Evolutionary conservation across 148 eudicot genomes (phyloP).

Genomic region (Chenopodium album): DNA sequence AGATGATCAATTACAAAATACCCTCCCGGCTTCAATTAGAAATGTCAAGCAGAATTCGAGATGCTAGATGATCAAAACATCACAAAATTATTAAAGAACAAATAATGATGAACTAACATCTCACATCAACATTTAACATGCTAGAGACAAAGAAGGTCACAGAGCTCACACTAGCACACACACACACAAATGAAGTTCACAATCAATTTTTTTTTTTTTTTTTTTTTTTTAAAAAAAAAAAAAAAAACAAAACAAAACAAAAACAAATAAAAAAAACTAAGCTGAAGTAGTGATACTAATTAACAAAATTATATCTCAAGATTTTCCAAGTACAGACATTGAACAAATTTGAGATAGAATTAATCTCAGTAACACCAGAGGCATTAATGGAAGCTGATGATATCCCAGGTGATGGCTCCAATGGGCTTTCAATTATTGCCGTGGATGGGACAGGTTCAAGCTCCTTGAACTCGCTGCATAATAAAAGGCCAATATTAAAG

Average conservation of each 20-base stretch:
- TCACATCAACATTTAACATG: neutral
- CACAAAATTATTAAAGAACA: neutral
- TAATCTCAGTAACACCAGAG: constrained; percentile 43
- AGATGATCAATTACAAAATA: neutral
- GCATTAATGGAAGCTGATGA: constrained; percentile 32
- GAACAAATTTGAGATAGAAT: constrained; percentile 56
- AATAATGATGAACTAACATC: neutral
- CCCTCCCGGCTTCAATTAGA: neutral
- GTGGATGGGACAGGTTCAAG: constrained; percentile 57
- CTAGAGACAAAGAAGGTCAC: neutral
- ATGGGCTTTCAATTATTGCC: constrained; percentile 53
- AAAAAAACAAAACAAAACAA: neutral
- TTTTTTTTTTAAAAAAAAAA: too few species aligned
- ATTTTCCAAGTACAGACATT: constrained; percentile 38
- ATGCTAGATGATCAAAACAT: neutral
- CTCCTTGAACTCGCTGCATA: constrained; percentile 67
- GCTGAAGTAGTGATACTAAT: neutral
- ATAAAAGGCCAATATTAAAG: constrained; percentile 6
- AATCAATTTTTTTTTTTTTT: too few species aligned
- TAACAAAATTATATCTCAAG: constrained; percentile 3
- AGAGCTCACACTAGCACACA: neutral
- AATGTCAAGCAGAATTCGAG: neutral
- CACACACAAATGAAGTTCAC: too few species aligned
- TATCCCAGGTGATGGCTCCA: constrained; percentile 40
- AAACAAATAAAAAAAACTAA: neutral